Conservation (phyloP, 83 land plant species). For the Picea abies region DNA sequence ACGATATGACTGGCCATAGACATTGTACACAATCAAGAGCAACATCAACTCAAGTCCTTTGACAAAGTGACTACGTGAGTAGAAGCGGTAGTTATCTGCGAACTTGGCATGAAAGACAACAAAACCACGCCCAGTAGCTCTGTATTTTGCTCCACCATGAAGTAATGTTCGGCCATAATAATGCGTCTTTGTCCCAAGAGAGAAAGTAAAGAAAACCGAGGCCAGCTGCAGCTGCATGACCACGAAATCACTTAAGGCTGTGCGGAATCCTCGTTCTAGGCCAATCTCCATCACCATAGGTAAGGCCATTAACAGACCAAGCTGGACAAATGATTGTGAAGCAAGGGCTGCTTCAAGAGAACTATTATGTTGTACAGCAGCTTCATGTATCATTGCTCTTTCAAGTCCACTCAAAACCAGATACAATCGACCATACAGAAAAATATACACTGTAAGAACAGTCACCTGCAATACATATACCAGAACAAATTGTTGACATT, state of each 20-base stretch:
- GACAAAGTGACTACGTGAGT: constrained; percentile 84
- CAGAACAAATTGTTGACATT: not conserved
- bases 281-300: constrained; percentile 93
- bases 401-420: constrained; percentile 79
- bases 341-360: constrained; percentile 75
- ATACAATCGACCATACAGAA: constrained; percentile 79
- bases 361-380: constrained; percentile 39
- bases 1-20: constrained; percentile 60
- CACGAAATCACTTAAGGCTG: constrained; percentile 74
- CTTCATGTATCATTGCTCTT: constrained; percentile 42
- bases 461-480: constrained; percentile 57
- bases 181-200: constrained; percentile 87
- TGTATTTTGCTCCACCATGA: constrained; percentile 85
- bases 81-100: constrained; percentile 76
- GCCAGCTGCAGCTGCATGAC: constrained; percentile 87
- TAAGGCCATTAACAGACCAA: constrained; percentile 75
- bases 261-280: constrained; percentile 77
- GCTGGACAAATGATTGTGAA: constrained; percentile 77
- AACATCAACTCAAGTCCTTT: constrained; percentile 73
- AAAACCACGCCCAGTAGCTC: constrained; percentile 88
- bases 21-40: constrained; percentile 65
- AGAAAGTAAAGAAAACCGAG: constrained; percentile 88
- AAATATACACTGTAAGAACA: constrained; percentile 75
- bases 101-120: constrained; percentile 80
- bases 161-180: constrained; percentile 78